Evolutionary conservation across 768 basidiomycete genomes (phyloP).

Genomic region (Jaapia argillacea): DNA sequence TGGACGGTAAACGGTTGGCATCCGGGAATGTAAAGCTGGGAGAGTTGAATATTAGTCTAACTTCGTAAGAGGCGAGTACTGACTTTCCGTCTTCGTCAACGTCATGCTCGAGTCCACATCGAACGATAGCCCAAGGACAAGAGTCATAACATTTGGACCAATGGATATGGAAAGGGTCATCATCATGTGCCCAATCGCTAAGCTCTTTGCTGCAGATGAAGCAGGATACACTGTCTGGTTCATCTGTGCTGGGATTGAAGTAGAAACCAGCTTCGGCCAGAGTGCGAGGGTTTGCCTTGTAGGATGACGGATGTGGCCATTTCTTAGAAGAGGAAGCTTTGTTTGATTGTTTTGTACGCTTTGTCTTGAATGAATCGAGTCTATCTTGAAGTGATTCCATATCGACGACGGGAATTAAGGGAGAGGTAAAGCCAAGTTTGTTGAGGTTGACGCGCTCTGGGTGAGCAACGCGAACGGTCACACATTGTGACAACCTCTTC

Average conservation of each 20-base stretch:
- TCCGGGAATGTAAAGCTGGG: constrained; percentile 50
- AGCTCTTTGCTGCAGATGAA: constrained; percentile 78
- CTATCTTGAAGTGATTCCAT: constrained; percentile 27
- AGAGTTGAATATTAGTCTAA: too few species aligned
- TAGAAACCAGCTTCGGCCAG: constrained; percentile 90
- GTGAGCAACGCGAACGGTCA: too few species aligned
- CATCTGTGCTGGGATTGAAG: constrained; percentile 58
- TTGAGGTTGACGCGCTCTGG: too few species aligned
- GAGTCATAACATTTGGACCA: constrained; percentile 48
- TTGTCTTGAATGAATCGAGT: constrained; percentile 62
- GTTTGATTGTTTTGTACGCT: constrained; percentile 43
- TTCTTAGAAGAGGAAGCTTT: constrained; percentile 39
- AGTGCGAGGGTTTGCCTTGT: constrained; percentile 58
- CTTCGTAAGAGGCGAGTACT: too few species aligned
- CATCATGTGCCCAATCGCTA: constrained; percentile 74
- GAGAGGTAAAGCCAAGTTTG: constrained; percentile 1
- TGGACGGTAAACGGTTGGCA: constrained; percentile 51
- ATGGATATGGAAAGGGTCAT: constrained; percentile 85
- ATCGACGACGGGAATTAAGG: too few species aligned
- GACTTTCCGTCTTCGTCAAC: constrained; percentile 48
- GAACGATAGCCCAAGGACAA: constrained; percentile 79
- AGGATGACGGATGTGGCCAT: constrained; percentile 69
- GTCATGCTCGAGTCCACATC: constrained; percentile 60
- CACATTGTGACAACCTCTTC: too few species aligned
- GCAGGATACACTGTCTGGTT: constrained; percentile 71